phyloP scores from a whole-genome alignment of 2,329 filamentous ascomycete species.

The Aphanocladium album region DNA sequence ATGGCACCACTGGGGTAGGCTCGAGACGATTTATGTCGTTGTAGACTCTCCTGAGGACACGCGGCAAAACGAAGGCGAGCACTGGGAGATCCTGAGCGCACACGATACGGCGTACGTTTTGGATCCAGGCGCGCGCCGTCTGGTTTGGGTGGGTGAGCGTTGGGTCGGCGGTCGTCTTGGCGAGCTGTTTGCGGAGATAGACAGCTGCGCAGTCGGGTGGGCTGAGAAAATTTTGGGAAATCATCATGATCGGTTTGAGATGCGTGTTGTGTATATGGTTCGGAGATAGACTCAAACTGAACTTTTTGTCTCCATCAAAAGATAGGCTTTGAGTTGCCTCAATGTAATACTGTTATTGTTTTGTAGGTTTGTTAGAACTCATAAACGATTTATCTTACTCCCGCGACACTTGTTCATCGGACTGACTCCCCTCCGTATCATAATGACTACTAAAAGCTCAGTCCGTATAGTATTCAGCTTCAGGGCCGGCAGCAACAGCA shows the following conservation, averaged over 20 bases:
- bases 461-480: no score
- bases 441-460: no score
- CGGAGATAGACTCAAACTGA: neutral
- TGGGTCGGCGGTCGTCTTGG: neutral
- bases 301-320: no score
- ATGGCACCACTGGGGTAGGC: neutral
- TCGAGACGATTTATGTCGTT: neutral
- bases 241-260: neutral
- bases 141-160: neutral
- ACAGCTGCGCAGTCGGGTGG: neutral
- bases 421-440: no score
- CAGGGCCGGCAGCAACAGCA: no score
- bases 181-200: neutral
- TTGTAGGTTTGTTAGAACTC: no score
- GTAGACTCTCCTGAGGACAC: neutral
- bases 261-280: neutral
- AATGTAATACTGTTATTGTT: no score
- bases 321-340: no score
- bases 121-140: neutral
- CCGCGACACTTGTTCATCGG: no score
- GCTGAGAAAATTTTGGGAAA: neutral
- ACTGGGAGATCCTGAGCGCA: neutral
- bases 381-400: no score
- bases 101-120: neutral
- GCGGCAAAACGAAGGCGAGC: neutral